Evolutionary conservation across 176 grass and related monocot genomes (phyloP).

Genomic region (Aegilops longissima): DNA sequence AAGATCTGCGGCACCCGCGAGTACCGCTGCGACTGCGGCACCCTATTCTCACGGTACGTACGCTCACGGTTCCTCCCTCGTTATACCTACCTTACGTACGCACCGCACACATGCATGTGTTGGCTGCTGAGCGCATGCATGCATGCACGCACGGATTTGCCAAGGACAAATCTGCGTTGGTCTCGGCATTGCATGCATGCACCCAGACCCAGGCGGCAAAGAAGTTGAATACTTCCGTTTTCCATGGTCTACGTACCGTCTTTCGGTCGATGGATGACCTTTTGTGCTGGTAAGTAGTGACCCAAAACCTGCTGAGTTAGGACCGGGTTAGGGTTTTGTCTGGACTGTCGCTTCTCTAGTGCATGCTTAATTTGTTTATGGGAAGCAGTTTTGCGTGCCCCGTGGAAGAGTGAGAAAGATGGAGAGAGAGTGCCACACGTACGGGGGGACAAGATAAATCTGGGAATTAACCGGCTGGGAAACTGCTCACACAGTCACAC

Average conservation of each 20-base stretch:
- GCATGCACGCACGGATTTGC: not conserved
- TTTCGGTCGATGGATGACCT: not conserved
- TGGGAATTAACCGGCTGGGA: not conserved
- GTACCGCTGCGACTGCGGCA: slow-evolving; percentile 99
- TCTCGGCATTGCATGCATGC: not conserved
- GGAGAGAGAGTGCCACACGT: not conserved
- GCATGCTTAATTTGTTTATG: slow-evolving; percentile 33
- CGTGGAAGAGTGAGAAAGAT: slow-evolving; percentile 23
- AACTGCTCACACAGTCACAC: slow-evolving; percentile 57
- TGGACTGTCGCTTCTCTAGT: not conserved
- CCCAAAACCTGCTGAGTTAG: not conserved
- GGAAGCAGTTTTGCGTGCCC: slow-evolving; percentile 6
- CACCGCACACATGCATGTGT: not conserved
- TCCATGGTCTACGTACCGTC: not conserved
- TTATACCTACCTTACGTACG: not conserved
- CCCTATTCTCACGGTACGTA: slow-evolving; percentile 86
- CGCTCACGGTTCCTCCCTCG: no score
- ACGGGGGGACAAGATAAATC: not conserved
- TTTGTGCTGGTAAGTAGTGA: not conserved
- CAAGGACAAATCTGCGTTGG: not conserved
- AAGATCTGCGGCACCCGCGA: slow-evolving; percentile 97
- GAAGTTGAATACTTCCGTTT: not conserved
- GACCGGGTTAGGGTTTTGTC: slow-evolving; percentile 50
- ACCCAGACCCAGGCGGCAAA: not conserved
- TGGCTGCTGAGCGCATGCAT: not conserved